A percentile compares a stretch with the other conserved stretches of the same genome.
phyloP scores from a whole-genome alignment of 192 early-diverging fungal species.

The Coemansia sp. region DNA sequence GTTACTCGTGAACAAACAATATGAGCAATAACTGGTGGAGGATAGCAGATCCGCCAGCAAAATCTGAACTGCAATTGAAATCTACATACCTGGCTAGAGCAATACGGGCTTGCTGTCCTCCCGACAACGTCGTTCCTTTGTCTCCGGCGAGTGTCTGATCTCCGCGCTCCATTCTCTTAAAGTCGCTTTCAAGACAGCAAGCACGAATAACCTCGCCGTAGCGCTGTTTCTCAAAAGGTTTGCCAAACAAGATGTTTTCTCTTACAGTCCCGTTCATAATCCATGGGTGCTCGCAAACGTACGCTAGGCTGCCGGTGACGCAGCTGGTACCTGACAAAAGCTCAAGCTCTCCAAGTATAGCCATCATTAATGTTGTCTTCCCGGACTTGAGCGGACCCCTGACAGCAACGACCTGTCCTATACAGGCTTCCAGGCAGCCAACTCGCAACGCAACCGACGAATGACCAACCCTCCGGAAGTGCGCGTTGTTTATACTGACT shows the following conservation, averaged over 20 bases:
- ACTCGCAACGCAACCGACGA: background rate
- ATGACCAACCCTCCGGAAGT: constrained; percentile 5
- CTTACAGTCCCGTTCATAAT: constrained; percentile 64
- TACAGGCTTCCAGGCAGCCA: background rate
- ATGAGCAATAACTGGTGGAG: background rate
- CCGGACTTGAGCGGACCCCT: constrained; percentile 82
- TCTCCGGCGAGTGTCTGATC: constrained; percentile 61
- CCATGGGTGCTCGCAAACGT: constrained; percentile 57
- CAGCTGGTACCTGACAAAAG: constrained; percentile 6
- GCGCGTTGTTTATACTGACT: constrained; percentile 4
- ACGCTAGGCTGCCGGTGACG: constrained; percentile 22
- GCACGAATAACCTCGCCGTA: constrained; percentile 59
- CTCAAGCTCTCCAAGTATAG: constrained; percentile 73
- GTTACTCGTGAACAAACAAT: background rate
- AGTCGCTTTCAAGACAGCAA: constrained; percentile 63
- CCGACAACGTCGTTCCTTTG: constrained; percentile 33
- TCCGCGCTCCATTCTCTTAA: constrained; percentile 57
- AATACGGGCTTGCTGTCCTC: constrained; percentile 61
- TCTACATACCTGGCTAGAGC: constrained; percentile 55
- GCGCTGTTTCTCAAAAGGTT: constrained; percentile 46
- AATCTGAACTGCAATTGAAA: constrained; percentile 32
- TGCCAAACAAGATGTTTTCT: constrained; percentile 76
- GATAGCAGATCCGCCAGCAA: no score
- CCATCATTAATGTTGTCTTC: constrained; percentile 73
- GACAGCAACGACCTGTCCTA: constrained; percentile 65